Conservation (phyloP, 106 monocot genomes). For the Phalaenopsis equestris region DNA sequence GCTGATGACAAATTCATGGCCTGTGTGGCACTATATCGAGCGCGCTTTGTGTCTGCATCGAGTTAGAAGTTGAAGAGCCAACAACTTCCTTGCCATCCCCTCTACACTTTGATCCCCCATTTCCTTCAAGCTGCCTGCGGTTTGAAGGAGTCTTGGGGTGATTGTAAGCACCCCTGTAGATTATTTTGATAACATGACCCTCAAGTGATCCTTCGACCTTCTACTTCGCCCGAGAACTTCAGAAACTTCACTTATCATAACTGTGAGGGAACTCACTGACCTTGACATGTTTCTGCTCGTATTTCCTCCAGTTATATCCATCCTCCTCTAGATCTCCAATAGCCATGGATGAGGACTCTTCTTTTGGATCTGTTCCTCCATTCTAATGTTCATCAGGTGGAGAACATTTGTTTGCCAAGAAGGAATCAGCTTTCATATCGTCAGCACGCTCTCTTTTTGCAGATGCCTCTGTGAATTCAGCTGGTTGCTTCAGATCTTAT, state of each 20-base stretch:
- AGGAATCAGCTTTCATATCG: slow-evolving; percentile 23
- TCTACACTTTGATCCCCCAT: slow-evolving; percentile 18
- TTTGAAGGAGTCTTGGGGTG: slow-evolving; percentile 50
- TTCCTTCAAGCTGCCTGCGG: slow-evolving; percentile 23
- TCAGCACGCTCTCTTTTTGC: slow-evolving; percentile 17
- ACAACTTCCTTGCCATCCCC: slow-evolving; percentile 23
- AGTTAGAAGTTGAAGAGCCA: slow-evolving; percentile 15
- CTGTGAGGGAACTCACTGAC: slow-evolving; percentile 80
- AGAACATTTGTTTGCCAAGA: slow-evolving; percentile 29
- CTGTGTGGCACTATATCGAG: too few relatives aligned
- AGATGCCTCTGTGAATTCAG: not conserved
- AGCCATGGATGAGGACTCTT: slow-evolving; percentile 25
- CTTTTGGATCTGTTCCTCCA: slow-evolving; percentile 38
- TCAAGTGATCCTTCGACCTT: slow-evolving; percentile 74
- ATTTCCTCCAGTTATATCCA: slow-evolving; percentile 94
- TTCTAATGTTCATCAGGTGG: slow-evolving; percentile 34
- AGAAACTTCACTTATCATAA: slow-evolving; percentile 83
- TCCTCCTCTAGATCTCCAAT: slow-evolving; percentile 44
- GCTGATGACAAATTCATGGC: slow-evolving; percentile 23
- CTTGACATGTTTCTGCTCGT: slow-evolving; percentile 92
- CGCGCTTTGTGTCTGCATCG: slow-evolving; percentile 17
- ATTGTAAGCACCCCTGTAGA: slow-evolving; percentile 72
- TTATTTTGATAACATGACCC: slow-evolving; percentile 68
- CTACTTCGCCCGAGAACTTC: slow-evolving; percentile 71
- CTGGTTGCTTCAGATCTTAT: too few relatives aligned